Evolutionary conservation across 805 yeast species (phyloP), one percentile per base, ranked within the genome.

Genomic region (Pichia thaimueangensis): DNA sequence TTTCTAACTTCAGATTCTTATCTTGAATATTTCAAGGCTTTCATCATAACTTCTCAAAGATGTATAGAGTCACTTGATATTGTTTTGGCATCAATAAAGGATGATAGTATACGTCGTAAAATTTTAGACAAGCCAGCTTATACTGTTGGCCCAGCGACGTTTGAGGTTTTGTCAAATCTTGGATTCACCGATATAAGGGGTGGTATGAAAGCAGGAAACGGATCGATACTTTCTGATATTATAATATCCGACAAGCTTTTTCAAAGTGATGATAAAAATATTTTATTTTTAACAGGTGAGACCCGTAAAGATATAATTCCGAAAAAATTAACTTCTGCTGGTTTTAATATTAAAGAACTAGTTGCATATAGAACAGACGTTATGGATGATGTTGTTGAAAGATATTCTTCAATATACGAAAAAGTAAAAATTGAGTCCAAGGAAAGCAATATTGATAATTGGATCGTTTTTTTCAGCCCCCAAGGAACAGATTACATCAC

Each of bases 131-230:
- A 78, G 51, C 74, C 80, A 0, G 81, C 82, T 0, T 91, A 80
- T 55, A 86, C 96, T 0, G 96, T 91, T 6, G 97, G 97, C 0
- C 96, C 96, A 1, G 88, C 95, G 0, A 91, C 97, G 0, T 73
- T 72, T 16, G 65, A 67, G 13, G 76, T 82, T 15, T 59, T 91
- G 11, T 46, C 57, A 3, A 64, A 67, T 6, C 59, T 78, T 24
- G 96, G 96, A 1, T 91, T 88, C 56, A 55, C 43, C 1, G 73
- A 76, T 46, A 73, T 91, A 0, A 62, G 76, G 43, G 96, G 96
- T 3, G 95, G 91, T 1, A 63, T 58, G 0, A 59, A 73, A 8
- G 87, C 95, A 2, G 97, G 97, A 0, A 87, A 86, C 59, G 97
- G 97, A 1, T 63, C 71, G 5, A 64, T 73, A 1, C 63, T 91